phyloP scores from a whole-genome alignment of 345 rosid genomes.

The Eutrema yunnanense region DNA sequence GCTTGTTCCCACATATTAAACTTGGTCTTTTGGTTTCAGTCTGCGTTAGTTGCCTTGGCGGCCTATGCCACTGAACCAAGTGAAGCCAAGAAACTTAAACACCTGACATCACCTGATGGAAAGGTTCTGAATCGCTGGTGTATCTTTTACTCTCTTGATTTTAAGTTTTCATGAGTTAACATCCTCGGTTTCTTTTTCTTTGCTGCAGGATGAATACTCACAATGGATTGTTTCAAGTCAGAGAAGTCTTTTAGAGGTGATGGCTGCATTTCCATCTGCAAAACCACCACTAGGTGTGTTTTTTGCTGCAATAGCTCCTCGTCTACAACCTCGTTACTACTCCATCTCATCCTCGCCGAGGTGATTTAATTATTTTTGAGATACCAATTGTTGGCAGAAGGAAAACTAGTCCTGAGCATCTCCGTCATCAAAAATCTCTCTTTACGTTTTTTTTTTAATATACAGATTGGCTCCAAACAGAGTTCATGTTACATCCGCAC shows the following conservation, averaged over 20 bases:
- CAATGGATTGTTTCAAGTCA: slow-evolving; percentile 82
- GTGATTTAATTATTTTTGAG: slow-evolving; percentile 24
- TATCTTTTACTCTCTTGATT: background rate
- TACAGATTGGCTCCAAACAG: slow-evolving; percentile 61
- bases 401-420: background rate
- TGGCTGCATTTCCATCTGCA: slow-evolving; percentile 88
- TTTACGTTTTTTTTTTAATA: background rate
- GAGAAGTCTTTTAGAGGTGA: slow-evolving; percentile 94
- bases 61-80: slow-evolving; percentile 84
- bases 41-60: slow-evolving; percentile 84
- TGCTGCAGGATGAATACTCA: slow-evolving; percentile 73
- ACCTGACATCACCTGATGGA: slow-evolving; percentile 59
- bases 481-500: slow-evolving; percentile 90
- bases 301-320: slow-evolving; percentile 89
- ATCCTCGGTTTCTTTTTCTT: background rate
- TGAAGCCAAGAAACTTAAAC: slow-evolving; percentile 60
- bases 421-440: background rate
- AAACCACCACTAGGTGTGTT: slow-evolving; percentile 91
- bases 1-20: background rate
- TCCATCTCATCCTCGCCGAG: slow-evolving; percentile 97
- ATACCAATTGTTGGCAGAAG: background rate
- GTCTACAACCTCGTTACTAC: slow-evolving; percentile 84
- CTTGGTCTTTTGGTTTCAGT: slow-evolving; percentile 33
- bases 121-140: slow-evolving; percentile 39
- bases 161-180: background rate